These are phyloP conservation scores for Melaleuca quinquenervia DNA, from an alignment of 345 rosid species.

Conservation along the genomic window DNA sequence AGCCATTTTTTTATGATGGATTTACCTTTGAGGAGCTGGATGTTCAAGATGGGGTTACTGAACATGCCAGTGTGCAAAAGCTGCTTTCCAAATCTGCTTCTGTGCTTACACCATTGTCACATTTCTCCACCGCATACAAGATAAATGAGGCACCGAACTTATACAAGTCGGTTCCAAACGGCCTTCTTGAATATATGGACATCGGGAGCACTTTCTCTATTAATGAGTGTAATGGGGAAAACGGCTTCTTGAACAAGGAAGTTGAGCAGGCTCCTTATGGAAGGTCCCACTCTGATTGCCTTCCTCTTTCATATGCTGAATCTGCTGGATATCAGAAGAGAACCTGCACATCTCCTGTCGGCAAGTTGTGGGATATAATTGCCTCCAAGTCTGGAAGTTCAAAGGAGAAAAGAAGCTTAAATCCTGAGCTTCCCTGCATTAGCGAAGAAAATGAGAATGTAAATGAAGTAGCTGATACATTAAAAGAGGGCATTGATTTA, in stretches of 20 bases:
- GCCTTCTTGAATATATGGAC: conserved; percentile 45
- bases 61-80: conserved; percentile 47
- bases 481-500: conserved; percentile 19
- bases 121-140: conserved; percentile 28
- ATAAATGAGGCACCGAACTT: conserved; percentile 19
- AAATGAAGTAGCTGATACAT: conserved; percentile 33
- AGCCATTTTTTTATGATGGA: conserved; percentile 12
- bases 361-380: conserved; percentile 67
- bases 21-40: conserved; percentile 32
- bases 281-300: conserved; percentile 32
- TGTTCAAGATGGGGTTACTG: conserved; percentile 37
- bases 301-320: conserved; percentile 24
- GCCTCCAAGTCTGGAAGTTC: conserved; percentile 50
- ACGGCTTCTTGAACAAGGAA: conserved; percentile 22
- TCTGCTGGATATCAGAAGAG: conserved; percentile 33
- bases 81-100: conserved; percentile 60
- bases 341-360: conserved; percentile 48
- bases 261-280: conserved; percentile 14
- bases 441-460: conserved; percentile 65
- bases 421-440: conserved; percentile 79
- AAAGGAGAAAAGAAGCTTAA: conserved; percentile 55
- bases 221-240: conserved; percentile 1
- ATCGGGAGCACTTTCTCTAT: conserved; percentile 4
- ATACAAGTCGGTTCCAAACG: conserved; percentile 56
- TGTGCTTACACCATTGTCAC: conserved; percentile 46